These are phyloP conservation scores for Aegilops speltoides DNA, from an alignment of 176 grass and related monocot genomes.

Conservation along the genomic window DNA sequence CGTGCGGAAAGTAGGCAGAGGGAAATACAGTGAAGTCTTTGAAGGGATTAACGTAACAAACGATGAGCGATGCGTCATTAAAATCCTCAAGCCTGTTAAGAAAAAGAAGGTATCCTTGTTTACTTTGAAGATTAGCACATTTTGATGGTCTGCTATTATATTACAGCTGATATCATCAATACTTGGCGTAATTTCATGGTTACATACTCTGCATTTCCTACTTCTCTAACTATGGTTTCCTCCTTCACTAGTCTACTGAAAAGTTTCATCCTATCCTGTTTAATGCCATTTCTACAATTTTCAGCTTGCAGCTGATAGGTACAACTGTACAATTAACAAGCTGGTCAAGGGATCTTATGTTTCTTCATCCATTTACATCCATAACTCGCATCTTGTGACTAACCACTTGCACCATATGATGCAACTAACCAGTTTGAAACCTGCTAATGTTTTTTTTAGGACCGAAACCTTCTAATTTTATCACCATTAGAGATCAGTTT, in stretches of 20 bases:
- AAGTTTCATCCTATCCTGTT: slow-evolving; percentile 5
- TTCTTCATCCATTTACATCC: not conserved
- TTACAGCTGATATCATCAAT: not conserved
- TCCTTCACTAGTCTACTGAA: slow-evolving; percentile 4
- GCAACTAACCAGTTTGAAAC: not conserved
- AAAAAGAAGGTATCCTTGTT: slow-evolving; percentile 72
- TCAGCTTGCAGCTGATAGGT: not conserved
- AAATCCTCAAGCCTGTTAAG: slow-evolving; percentile 86
- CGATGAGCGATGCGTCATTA: slow-evolving; percentile 62
- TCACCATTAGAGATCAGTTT: slow-evolving; percentile 4
- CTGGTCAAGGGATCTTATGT: not conserved
- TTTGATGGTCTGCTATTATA: not conserved
- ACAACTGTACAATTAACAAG: not conserved
- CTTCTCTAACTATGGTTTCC: not conserved
- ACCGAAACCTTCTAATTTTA: not conserved
- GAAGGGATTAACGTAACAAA: slow-evolving; percentile 73
- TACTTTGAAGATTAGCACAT: slow-evolving; percentile 20
- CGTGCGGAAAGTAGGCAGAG: slow-evolving; percentile 68
- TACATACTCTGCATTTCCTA: slow-evolving; percentile 4
- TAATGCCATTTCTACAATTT: not conserved
- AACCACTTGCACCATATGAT: not conserved
- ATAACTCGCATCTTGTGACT: not conserved
- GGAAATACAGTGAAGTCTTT: slow-evolving; percentile 81
- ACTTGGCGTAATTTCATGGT: not conserved
- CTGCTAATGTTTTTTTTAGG: not conserved